Percentiles rank a stretch among this genome's conserved stretches.
Evolutionary conservation across 768 basidiomycete genomes (phyloP).

Genomic region (Leucosporidium yakuticum): DNA sequence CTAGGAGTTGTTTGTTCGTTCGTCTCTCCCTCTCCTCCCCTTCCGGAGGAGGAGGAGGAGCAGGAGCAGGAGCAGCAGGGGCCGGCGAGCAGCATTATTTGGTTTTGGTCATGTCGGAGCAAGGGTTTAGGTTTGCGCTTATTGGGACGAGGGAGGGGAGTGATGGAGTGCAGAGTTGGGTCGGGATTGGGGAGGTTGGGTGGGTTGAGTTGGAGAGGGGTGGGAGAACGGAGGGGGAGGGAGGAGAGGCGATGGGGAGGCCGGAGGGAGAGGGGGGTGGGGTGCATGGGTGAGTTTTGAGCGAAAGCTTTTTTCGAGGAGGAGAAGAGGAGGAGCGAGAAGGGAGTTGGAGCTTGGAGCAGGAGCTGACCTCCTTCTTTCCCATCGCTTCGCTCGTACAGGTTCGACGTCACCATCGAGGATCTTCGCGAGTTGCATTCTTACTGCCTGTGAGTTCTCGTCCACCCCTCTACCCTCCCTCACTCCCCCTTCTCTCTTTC

Average conservation of each 20-base stretch:
- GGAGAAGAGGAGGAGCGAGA: conserved; percentile 1
- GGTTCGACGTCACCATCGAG: conserved; percentile 62
- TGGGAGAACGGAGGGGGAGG: no score
- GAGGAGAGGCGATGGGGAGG: no score
- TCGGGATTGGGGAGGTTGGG: conserved; percentile 37
- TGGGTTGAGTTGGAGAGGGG: no score
- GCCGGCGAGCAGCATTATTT: conserved; percentile 52
- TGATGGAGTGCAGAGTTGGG: conserved; percentile 3
- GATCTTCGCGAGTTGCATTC: conserved; percentile 64
- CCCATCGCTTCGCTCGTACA: no score
- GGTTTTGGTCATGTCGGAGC: conserved; percentile 71
- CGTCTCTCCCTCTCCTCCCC: conserved; percentile 2
- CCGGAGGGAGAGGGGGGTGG: conserved; percentile 15
- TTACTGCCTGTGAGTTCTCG: conserved; percentile 66
- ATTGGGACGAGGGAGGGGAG: conserved; percentile 50
- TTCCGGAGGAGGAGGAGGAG: no score
- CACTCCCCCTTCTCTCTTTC: no score
- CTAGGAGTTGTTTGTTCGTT: conserved; percentile 49
- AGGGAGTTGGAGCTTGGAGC: neutral
- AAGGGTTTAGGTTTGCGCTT: conserved; percentile 72
- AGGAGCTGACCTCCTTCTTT: neutral
- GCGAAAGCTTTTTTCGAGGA: no score
- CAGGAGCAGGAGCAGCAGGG: no score
- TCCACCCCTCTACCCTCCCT: no score
- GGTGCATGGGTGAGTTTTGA: no score